A percentile compares a stretch with the other conserved stretches of the same genome.
Evolutionary conservation across 2,329 filamentous ascomycete species (phyloP).

Genomic region (Microdochium trichocladiopsis): DNA sequence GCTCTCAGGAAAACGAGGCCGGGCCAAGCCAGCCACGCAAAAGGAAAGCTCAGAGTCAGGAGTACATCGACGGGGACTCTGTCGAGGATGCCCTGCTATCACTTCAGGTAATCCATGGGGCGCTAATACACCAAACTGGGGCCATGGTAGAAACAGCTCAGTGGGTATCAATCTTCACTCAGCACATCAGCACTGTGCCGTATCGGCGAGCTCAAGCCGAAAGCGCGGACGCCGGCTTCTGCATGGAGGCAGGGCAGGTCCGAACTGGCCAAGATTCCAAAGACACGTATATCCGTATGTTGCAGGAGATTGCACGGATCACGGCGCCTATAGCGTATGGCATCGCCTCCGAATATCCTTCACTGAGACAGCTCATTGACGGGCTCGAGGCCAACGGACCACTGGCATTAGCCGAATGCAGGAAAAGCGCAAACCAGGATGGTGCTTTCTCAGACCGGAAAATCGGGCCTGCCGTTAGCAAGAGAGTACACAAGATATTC

Average conservation of each 20-base stretch:
- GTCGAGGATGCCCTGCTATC: slow-evolving; percentile 66
- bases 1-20: slow-evolving; percentile 26
- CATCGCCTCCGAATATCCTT: slow-evolving; percentile 54
- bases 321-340: slow-evolving; percentile 68
- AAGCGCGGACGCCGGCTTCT: slow-evolving; percentile 55
- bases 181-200: slow-evolving; percentile 70
- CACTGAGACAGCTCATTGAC: slow-evolving; percentile 47
- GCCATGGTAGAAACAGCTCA: slow-evolving; percentile 57
- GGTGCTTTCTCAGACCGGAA: slow-evolving; percentile 46
- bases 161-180: slow-evolving; percentile 68
- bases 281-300: slow-evolving; percentile 68
- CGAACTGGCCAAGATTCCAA: slow-evolving; percentile 55
- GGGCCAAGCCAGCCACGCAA: slow-evolving; percentile 18
- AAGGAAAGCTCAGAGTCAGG: slow-evolving; percentile 28
- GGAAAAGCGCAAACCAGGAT: slow-evolving; percentile 48
- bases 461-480: slow-evolving; percentile 52
- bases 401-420: slow-evolving; percentile 52
- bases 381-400: slow-evolving; percentile 55
- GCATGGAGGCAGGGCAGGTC: slow-evolving; percentile 74
- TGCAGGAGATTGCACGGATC: slow-evolving; percentile 67
- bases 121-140: slow-evolving; percentile 63
- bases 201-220: slow-evolving; percentile 53
- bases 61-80: slow-evolving; percentile 57
- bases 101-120: slow-evolving; percentile 60
- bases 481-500: slow-evolving; percentile 53